Evolutionary conservation across 305 asterid genomes (phyloP).

Genomic region (Fraxinus paxiana): DNA sequence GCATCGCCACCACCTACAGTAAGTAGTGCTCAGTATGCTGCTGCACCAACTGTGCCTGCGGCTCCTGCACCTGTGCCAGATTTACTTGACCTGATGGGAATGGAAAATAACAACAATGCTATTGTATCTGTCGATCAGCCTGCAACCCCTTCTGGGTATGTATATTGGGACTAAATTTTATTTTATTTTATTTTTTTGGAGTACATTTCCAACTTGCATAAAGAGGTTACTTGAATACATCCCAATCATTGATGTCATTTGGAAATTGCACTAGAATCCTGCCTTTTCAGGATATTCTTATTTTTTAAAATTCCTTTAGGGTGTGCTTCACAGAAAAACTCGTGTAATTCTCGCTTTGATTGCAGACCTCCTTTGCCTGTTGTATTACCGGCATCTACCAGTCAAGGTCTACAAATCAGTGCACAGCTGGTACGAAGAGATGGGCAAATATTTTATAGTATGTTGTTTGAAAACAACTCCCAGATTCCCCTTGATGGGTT

Average conservation of each 20-base stretch:
- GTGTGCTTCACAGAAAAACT: slow-evolving; percentile 20
- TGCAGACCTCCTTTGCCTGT: slow-evolving; percentile 90
- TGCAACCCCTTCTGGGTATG: slow-evolving; percentile 39
- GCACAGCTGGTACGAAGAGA: slow-evolving; percentile 85
- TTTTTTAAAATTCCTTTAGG: slow-evolving; percentile 14
- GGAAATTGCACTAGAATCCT: not conserved
- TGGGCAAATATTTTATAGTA: slow-evolving; percentile 83
- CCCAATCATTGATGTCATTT: not conserved
- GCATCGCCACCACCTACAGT: slow-evolving; percentile 62
- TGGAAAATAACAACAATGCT: slow-evolving; percentile 39
- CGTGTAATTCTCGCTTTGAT: slow-evolving; percentile 21
- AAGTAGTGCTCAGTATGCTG: slow-evolving; percentile 42
- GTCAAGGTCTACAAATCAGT: slow-evolving; percentile 94
- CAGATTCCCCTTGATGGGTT: slow-evolving; percentile 82
- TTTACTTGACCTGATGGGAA: slow-evolving; percentile 48
- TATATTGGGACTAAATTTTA: not conserved
- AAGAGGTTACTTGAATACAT: slow-evolving; percentile 1
- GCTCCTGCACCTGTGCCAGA: slow-evolving; percentile 47
- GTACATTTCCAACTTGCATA: not conserved
- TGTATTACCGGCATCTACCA: slow-evolving; percentile 64
- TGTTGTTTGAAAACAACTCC: slow-evolving; percentile 82
- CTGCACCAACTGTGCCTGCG: slow-evolving; percentile 34
- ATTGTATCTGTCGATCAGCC: slow-evolving; percentile 47
- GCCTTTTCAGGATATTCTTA: not conserved
- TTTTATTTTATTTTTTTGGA: not conserved